Evolutionary conservation across 352 stramenopile species (phyloP), one percentile per base, ranked within the genome.

Genomic region (Phytophthora ohioensis): DNA sequence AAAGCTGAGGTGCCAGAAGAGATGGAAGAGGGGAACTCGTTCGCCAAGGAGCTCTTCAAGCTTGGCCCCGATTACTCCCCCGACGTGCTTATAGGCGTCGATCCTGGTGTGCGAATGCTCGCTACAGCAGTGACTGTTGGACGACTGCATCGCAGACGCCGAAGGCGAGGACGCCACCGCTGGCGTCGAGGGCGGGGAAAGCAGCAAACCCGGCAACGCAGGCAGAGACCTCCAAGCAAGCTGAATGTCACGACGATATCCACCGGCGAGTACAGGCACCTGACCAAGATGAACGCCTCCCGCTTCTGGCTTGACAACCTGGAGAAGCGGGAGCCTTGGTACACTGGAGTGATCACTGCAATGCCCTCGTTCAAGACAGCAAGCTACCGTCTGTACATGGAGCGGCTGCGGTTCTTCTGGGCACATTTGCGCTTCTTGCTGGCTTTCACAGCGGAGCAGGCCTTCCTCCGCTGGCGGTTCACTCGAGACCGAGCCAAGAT

Each of bases 341-440:
- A 51, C 2, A 12, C 21, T 1, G 27, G 10, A 3, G 41, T 55
- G 1, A 42, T 75, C 7, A 27, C 10, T 3, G 48, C 6, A 34
- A 75, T 75, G 60, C 60, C 60, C 2, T 75, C 68, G 10, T 67
- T 75, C 68, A 75, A 67, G 56, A 71, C 60, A 4, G 17, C 49
- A 0, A 46, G 36, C 17, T 70, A 64, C 41, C 38, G 38, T 0
- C 3, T 15, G 21, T 70, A 75, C 32, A 3, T 64, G 35, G 1
- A 46, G 12, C n/a, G 61, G 0, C 61, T 75, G 27, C 12, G 42
- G 47, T 75, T 54, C 57, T 67, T 75, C 38, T 71, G 39, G 41
- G 7, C 13, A 21, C 39, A 57, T 31, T 2, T 57, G 3, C 7
- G 34, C 0, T 65, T 60, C 39, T 27, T 74, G 41, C 21, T 69